Conservation (phyloP, 257 asterid genomes). For the Ilex asprella region DNA sequence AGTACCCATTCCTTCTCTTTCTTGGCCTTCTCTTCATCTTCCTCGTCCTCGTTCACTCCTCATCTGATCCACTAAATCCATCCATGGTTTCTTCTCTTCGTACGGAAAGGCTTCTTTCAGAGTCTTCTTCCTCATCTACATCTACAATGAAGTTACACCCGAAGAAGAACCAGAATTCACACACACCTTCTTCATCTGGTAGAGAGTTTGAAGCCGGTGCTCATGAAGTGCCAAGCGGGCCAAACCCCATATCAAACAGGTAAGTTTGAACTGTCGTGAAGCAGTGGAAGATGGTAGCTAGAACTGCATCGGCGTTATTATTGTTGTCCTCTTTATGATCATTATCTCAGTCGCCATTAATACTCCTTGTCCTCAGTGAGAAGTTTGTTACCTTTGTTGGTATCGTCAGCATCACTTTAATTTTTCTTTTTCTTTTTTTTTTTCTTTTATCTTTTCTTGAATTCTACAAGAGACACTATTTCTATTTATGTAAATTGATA, state of each 20-base stretch:
- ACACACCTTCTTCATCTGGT: neutral
- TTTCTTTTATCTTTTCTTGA: slow-evolving; percentile 11
- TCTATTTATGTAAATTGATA: neutral
- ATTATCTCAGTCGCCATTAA: slow-evolving; percentile 11
- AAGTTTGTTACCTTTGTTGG: slow-evolving; percentile 22
- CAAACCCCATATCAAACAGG: slow-evolving; percentile 78
- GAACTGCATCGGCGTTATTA: slow-evolving; percentile 7
- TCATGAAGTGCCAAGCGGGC: slow-evolving; percentile 90
- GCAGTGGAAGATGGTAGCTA: neutral
- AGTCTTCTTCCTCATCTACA: slow-evolving; percentile 5
- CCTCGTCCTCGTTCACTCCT: slow-evolving; percentile 15
- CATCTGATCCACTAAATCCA: slow-evolving; percentile 4
- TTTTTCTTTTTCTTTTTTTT: neutral
- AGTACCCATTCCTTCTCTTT: slow-evolving; percentile 12
- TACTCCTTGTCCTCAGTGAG: slow-evolving; percentile 18
- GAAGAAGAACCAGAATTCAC: neutral
- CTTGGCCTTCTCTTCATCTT: slow-evolving; percentile 25
- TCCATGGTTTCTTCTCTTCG: slow-evolving; percentile 1
- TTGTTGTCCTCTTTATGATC: neutral
- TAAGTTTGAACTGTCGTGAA: slow-evolving; percentile 5
- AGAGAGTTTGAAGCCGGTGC: slow-evolving; percentile 44
- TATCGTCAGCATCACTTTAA: slow-evolving; percentile 1
- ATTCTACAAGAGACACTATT: slow-evolving; percentile 20
- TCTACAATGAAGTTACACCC: slow-evolving; percentile 18
- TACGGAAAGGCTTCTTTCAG: slow-evolving; percentile 3